A percentile compares a stretch with the other conserved stretches of the same genome.
Evolutionary conservation across 2,329 filamentous ascomycete genomes (phyloP).

Genomic region (Lecanosticta acicola): DNA sequence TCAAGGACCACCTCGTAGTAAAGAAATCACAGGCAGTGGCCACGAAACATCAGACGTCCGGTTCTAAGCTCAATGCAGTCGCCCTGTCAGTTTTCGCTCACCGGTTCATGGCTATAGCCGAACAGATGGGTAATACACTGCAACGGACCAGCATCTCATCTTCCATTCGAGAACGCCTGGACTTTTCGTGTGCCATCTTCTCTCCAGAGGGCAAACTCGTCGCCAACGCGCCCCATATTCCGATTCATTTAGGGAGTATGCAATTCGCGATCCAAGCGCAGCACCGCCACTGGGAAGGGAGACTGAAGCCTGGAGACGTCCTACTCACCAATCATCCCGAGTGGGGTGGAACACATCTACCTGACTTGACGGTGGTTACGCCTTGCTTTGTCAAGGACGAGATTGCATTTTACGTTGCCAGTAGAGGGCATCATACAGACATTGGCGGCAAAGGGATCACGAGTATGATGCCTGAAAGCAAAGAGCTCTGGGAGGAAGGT

Average conservation of each 20-base stretch:
- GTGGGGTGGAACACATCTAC: constrained; percentile 39
- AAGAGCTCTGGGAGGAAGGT: constrained; percentile 43
- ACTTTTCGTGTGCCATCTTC: constrained; percentile 43
- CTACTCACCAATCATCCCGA: constrained; percentile 39
- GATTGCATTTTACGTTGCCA: constrained; percentile 39
- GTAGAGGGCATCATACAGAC: constrained; percentile 38
- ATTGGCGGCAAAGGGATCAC: constrained; percentile 39
- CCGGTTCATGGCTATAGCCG: constrained; percentile 55
- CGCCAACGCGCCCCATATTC: constrained; percentile 41
- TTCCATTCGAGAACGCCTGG: constrained; percentile 41
- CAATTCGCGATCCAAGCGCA: constrained; percentile 39
- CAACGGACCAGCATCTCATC: constrained; percentile 53
- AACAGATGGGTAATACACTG: constrained; percentile 54
- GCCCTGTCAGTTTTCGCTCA: constrained; percentile 52
- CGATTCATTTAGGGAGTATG: constrained; percentile 42
- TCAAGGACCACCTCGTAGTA: constrained; percentile 37
- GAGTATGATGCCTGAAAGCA: constrained; percentile 41
- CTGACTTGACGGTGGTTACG: constrained; percentile 41
- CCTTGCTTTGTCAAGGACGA: constrained; percentile 30
- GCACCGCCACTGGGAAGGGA: constrained; percentile 33
- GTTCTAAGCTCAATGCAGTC: constrained; percentile 42
- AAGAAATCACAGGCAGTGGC: constrained; percentile 26
- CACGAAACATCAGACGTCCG: constrained; percentile 4
- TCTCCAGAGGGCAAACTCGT: constrained; percentile 39
- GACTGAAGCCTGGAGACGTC: constrained; percentile 36